Evolutionary conservation across 2,329 filamentous ascomycete species (phyloP), one percentile per base, ranked within the genome.

Genomic region (Cladosporium sp.): DNA sequence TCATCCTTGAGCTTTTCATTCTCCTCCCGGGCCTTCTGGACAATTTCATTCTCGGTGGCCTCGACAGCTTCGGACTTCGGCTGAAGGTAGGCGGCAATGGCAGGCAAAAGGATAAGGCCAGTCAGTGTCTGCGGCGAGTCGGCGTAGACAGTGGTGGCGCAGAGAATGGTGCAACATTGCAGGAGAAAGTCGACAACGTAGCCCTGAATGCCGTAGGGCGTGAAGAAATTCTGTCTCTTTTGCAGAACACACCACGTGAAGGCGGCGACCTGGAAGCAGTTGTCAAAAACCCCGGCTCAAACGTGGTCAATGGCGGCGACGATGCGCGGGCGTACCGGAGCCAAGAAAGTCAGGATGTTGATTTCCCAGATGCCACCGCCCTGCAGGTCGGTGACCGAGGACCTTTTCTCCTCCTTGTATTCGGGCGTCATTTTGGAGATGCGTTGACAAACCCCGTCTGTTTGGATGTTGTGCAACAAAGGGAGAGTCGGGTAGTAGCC

Each of bases 361-460:
- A 99, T 91, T 68, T 99, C 93, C 59, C 79, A 74, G 54, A 95
- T 84, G 27, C 83, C 80, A 53, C 93, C 89, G 36, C 93, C 93
- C 6, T 86, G 84, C 24, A 96, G 82, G 68, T 90, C 88, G 49
- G 92, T 96, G 64, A 99, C 93, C 68, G 96, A 96, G 65, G 89
- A 89, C 76, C 95, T 91, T 74, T 99, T 99, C 60, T 86, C 79
- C 63, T 86, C 82, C 73, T 96, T 99, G 76, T 96, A 96, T 70
- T 79, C 85, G 30, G 61, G 59, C 41, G 60, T 63, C 64, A 66
- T 65, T 29, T 48, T 47, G 34, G 38, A 41, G 37, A 37, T 49
- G 32, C 22, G 27, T 41, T 44, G 34, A 45, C 43, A 39, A 53
- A 30, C 15, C n/a, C 24, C 17, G 20, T 37, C 19, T n/a, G 19